A percentile compares a stretch with the other conserved stretches of the same genome.
These are phyloP conservation scores for Scheffersomyces spartinae DNA, from an alignment of 805 yeast species.

Conservation along the genomic window DNA sequence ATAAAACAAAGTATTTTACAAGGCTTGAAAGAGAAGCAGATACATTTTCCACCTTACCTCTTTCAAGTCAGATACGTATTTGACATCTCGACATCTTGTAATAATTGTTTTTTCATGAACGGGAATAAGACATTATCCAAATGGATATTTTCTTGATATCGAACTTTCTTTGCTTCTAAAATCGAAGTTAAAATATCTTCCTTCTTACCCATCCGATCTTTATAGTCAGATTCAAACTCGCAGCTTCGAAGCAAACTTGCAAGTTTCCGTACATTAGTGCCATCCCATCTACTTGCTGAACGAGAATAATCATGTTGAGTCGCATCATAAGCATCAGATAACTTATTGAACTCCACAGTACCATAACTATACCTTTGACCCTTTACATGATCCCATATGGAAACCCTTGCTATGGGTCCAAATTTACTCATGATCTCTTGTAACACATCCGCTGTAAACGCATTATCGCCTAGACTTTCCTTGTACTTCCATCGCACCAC, in stretches of 20 bases:
- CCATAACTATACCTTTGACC: constrained; percentile 16
- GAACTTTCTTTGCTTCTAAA: background rate
- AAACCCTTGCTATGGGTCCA: constrained; percentile 15
- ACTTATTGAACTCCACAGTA: constrained; percentile 11
- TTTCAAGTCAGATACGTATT: constrained; percentile 21
- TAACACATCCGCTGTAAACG: constrained; percentile 14
- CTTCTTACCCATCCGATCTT: background rate
- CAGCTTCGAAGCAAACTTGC: constrained; percentile 29
- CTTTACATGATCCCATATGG: constrained; percentile 1
- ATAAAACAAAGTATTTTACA: constrained; percentile 4
- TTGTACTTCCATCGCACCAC: constrained; percentile 23
- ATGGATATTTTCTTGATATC: background rate
- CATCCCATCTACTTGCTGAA: constrained; percentile 29
- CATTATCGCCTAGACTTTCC: constrained; percentile 15
- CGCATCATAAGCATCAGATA: constrained; percentile 14
- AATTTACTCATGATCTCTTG: constrained; percentile 22
- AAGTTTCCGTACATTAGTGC: constrained; percentile 24
- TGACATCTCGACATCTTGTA: constrained; percentile 8
- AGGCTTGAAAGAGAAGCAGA: constrained; percentile 2
- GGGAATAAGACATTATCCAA: background rate
- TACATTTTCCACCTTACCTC: constrained; percentile 1
- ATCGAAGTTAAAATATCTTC: background rate
- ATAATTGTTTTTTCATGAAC: constrained; percentile 1
- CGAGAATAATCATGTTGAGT: constrained; percentile 17
- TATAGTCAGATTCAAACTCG: constrained; percentile 3